A percentile compares a stretch with the other conserved stretches of the same genome.
Conservation (phyloP, 2,329 filamentous ascomycete genomes). For the Aureobasidium sp. region DNA sequence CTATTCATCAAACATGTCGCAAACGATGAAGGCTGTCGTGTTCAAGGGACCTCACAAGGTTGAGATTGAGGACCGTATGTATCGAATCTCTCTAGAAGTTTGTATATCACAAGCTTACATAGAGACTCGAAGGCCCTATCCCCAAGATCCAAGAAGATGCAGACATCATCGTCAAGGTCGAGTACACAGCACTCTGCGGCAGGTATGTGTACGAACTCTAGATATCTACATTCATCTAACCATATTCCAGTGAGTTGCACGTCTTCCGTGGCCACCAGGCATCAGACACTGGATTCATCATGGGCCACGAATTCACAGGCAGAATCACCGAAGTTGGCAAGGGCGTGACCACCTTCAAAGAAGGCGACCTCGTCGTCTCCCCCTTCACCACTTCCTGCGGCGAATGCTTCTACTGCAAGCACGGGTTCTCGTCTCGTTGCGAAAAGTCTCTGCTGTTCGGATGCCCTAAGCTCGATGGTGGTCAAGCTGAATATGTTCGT, state of each 20-base stretch:
- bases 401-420: constrained; percentile 77
- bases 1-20: neutral
- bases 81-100: neutral
- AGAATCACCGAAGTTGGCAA: constrained; percentile 59
- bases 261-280: constrained; percentile 75
- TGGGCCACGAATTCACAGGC: constrained; percentile 85
- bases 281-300: constrained; percentile 55
- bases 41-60: constrained; percentile 72
- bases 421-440: constrained; percentile 70
- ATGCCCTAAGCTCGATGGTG: constrained; percentile 34
- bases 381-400: constrained; percentile 76
- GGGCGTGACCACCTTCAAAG: constrained; percentile 57
- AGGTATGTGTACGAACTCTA: constrained; percentile 50
- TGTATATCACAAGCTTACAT: neutral
- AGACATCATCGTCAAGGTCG: constrained; percentile 77
- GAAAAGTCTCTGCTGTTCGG: constrained; percentile 64
- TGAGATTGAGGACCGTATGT: constrained; percentile 59
- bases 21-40: constrained; percentile 78
- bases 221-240: neutral
- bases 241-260: constrained; percentile 61
- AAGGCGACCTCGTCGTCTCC: constrained; percentile 71
- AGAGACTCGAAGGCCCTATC: constrained; percentile 42
- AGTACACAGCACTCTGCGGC: constrained; percentile 77
- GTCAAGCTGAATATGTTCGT: constrained; percentile 45
- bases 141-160: constrained; percentile 62